phyloP scores from a whole-genome alignment of 2,329 filamentous ascomycete species.

The Sordariomycetes sp. region DNA sequence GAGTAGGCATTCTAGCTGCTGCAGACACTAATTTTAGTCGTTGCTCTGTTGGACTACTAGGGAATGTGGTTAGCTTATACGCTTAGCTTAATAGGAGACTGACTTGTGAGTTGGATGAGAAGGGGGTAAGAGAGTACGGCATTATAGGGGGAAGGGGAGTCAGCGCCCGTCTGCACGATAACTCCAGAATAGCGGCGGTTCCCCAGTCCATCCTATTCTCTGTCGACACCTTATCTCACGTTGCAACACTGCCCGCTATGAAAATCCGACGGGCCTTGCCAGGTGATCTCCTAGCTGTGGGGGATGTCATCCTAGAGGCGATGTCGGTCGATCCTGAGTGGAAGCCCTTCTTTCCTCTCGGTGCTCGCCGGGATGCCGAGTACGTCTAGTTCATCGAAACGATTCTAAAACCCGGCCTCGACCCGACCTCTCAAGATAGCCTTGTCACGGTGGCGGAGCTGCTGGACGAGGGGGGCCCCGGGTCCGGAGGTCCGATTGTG shows the following conservation, averaged over 20 bases:
- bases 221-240: not conserved
- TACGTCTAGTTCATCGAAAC: conserved; percentile 7
- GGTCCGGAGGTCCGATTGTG: conserved; percentile 1
- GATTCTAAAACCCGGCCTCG: conserved; percentile 1
- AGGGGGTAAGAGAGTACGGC: too few relatives aligned
- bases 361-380: conserved; percentile 1
- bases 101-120: too few relatives aligned
- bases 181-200: too few relatives aligned
- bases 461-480: not conserved
- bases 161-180: too few relatives aligned
- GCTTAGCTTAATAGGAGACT: not conserved
- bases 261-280: conserved; percentile 9
- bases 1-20: conserved; percentile 8
- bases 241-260: not conserved
- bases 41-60: not conserved
- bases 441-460: conserved; percentile 9
- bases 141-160: too few relatives aligned
- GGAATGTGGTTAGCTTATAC: not conserved
- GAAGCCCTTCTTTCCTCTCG: conserved; percentile 7
- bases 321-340: conserved; percentile 9
- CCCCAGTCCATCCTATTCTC: too few relatives aligned
- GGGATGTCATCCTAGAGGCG: conserved; percentile 8
- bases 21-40: not conserved
- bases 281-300: conserved; percentile 10
- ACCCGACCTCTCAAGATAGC: not conserved